Percentiles rank a stretch among this genome's conserved stretches.
phyloP scores from a whole-genome alignment of 2,329 filamentous ascomycete genomes.

The Calonectria montana region DNA sequence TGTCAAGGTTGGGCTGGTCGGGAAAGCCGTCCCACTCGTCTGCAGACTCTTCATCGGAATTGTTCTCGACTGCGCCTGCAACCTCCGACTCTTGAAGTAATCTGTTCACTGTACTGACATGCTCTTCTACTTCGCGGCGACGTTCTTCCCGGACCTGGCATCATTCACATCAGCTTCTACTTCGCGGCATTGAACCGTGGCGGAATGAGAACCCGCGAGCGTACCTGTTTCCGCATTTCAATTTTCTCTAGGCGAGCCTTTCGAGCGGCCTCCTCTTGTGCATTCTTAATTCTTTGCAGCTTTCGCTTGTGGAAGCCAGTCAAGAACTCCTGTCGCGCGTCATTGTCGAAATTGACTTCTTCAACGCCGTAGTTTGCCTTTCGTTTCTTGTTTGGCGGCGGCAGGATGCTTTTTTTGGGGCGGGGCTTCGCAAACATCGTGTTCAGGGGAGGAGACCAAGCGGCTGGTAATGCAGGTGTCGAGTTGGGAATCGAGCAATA shows the following conservation, averaged over 20 bases:
- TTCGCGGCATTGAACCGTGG: background rate
- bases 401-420: slow-evolving; percentile 67
- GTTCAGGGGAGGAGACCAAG: background rate
- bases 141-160: slow-evolving; percentile 83
- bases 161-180: slow-evolving; percentile 19
- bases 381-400: slow-evolving; percentile 73
- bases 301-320: slow-evolving; percentile 99
- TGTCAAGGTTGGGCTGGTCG: slow-evolving; percentile 59
- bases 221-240: slow-evolving; percentile 79
- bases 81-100: slow-evolving; percentile 71
- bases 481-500: background rate
- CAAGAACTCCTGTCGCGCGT: slow-evolving; percentile 85
- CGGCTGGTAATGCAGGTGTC: background rate
- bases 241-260: slow-evolving; percentile 83
- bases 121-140: slow-evolving; percentile 82
- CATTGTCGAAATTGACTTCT: slow-evolving; percentile 86
- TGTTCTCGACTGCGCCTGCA: slow-evolving; percentile 53
- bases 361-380: slow-evolving; percentile 72
- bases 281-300: slow-evolving; percentile 83
- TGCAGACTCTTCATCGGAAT: slow-evolving; percentile 54
- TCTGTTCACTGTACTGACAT: slow-evolving; percentile 81
- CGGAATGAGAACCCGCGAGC: slow-evolving; percentile 25
- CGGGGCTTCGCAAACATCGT: slow-evolving; percentile 68
- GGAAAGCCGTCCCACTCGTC: slow-evolving; percentile 76
- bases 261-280: slow-evolving; percentile 83